Evolutionary conservation across 148 eudicot species (phyloP).

Genomic region (Mesembryanthemum crystallinum): DNA sequence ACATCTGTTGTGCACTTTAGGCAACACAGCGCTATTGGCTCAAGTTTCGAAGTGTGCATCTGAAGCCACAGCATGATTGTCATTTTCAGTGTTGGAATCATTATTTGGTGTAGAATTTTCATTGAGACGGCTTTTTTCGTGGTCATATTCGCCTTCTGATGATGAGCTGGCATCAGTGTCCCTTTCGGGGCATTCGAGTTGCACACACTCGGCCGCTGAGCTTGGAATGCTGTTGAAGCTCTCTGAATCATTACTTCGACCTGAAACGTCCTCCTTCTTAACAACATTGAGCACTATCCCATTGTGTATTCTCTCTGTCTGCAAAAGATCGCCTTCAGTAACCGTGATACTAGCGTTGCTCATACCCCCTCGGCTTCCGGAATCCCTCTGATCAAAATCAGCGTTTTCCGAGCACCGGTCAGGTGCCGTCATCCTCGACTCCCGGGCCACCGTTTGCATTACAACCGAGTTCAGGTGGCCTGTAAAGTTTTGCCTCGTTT

Average conservation of each 20-base stretch:
- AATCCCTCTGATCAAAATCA: conserved; percentile 48
- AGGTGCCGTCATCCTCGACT: conserved; percentile 45
- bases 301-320: conserved; percentile 61
- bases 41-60: conserved; percentile 6
- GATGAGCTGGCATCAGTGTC: conserved; percentile 67
- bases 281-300: conserved; percentile 82
- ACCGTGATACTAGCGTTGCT: conserved; percentile 55
- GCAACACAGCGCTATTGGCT: background rate
- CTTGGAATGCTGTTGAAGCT: conserved; percentile 25
- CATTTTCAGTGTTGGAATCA: conserved; percentile 11
- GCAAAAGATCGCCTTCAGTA: conserved; percentile 73
- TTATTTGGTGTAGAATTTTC: conserved; percentile 15
- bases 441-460: conserved; percentile 37
- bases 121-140: background rate
- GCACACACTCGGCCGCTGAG: conserved; percentile 62
- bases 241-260: conserved; percentile 56
- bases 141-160: conserved; percentile 36
- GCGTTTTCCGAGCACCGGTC: conserved; percentile 49
- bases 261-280: conserved; percentile 60
- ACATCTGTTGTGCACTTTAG: background rate
- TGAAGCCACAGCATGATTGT: conserved; percentile 7
- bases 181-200: conserved; percentile 57
- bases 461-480: conserved; percentile 35
- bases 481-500: conserved; percentile 29
- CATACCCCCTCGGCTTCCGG: conserved; percentile 19